Percentiles rank a stretch among this genome's conserved stretches.
Evolutionary conservation across 2,329 filamentous ascomycete genomes (phyloP).

Genomic region (Fusarium graminum): DNA sequence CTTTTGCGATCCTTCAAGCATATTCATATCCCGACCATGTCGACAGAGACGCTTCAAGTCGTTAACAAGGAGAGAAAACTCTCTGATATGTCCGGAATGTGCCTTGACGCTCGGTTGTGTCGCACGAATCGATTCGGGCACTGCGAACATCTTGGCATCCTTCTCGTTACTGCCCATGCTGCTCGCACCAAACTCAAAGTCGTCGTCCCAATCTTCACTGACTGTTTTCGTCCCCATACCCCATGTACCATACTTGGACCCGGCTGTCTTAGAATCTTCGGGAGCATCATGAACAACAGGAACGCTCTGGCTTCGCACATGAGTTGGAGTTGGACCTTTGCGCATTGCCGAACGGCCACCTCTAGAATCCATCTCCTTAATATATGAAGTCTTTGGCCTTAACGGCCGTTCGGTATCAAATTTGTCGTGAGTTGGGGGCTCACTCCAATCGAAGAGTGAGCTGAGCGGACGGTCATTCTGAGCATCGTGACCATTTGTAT

Average conservation of each 20-base stretch:
- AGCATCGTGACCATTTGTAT: constrained; percentile 45
- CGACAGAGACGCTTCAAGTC: constrained; percentile 83
- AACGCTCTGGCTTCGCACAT: constrained; percentile 85
- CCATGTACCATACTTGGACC: constrained; percentile 83
- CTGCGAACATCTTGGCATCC: constrained; percentile 53
- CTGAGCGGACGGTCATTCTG: constrained; percentile 67
- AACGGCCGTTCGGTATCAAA: constrained; percentile 68
- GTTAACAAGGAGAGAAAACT: constrained; percentile 84
- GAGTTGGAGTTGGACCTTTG: constrained; percentile 75
- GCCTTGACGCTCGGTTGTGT: constrained; percentile 85
- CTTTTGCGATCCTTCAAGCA: constrained; percentile 70
- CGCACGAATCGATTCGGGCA: constrained; percentile 83
- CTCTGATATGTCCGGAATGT: constrained; percentile 85
- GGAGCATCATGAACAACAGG: constrained; percentile 75
- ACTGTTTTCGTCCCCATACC: constrained; percentile 82
- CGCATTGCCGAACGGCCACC: constrained; percentile 77
- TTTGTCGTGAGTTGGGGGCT: constrained; percentile 73
- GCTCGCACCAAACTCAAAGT: constrained; percentile 79
- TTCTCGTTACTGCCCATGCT: constrained; percentile 56
- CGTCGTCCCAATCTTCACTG: constrained; percentile 90
- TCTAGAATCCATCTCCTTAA: constrained; percentile 77
- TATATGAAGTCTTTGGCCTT: constrained; percentile 80
- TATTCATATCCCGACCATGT: constrained; percentile 75
- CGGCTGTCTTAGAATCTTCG: constrained; percentile 67
- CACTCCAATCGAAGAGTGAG: constrained; percentile 84